These are phyloP conservation scores for Globisporangium alternatum DNA, from an alignment of 352 stramenopile species.

Conservation along the genomic window DNA sequence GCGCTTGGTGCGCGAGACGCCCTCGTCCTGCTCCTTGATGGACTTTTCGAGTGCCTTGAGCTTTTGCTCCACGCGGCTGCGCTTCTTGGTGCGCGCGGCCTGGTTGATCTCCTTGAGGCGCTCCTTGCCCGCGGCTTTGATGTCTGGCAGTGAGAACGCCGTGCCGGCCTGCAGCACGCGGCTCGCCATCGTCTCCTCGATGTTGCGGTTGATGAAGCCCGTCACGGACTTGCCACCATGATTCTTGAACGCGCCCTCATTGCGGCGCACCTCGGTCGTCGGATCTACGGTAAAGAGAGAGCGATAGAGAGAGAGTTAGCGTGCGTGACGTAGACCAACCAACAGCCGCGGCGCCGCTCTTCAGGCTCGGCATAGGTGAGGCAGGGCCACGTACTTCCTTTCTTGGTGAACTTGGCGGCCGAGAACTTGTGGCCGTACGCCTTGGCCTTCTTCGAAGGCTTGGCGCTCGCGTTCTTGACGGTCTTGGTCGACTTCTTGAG, in stretches of 20 bases:
- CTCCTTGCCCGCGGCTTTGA: slow-evolving; percentile 75
- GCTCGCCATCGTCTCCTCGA: slow-evolving; percentile 85
- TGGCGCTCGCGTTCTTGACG: slow-evolving; percentile 69
- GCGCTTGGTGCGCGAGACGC: slow-evolving; percentile 38
- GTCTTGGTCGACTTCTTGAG: slow-evolving; percentile 76
- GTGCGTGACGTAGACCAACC: background rate
- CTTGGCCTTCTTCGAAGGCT: slow-evolving; percentile 68
- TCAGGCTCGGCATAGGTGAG: background rate
- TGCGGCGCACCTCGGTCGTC: slow-evolving; percentile 76
- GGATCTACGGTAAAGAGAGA: slow-evolving; percentile 42
- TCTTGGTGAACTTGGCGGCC: slow-evolving; percentile 84
- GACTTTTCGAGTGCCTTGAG: slow-evolving; percentile 67
- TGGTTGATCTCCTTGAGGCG: slow-evolving; percentile 86
- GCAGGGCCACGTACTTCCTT: slow-evolving; percentile 65
- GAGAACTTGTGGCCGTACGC: slow-evolving; percentile 80
- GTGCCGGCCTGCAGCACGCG: slow-evolving; percentile 74
- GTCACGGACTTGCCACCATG: slow-evolving; percentile 74
- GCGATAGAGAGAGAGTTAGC: background rate
- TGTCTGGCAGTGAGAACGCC: slow-evolving; percentile 52
- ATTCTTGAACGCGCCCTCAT: slow-evolving; percentile 70
- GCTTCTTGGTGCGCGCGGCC: slow-evolving; percentile 79
- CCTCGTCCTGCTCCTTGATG: slow-evolving; percentile 80
- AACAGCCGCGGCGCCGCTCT: background rate
- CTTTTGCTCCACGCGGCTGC: slow-evolving; percentile 82
- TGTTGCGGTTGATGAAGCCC: slow-evolving; percentile 84